Conservation (phyloP, 306 rosid species). For the Canavalia gladiata region DNA sequence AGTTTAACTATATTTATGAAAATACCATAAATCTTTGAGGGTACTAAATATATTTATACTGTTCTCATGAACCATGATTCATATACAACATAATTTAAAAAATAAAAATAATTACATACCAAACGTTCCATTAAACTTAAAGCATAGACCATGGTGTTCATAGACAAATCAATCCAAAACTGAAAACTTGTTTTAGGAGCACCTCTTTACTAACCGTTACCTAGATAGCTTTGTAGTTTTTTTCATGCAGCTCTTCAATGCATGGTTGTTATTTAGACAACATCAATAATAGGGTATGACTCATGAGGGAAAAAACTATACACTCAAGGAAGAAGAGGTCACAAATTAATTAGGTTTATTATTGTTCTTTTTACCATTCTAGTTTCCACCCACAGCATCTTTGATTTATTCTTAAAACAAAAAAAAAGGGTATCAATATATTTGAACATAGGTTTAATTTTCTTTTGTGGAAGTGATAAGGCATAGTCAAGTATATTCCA, state of each 20-base stretch:
- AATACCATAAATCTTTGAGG: too few relatives aligned
- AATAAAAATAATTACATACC: too few relatives aligned
- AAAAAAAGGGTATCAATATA: constrained; percentile 22
- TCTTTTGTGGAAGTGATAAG: constrained; percentile 53
- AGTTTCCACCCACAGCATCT: constrained; percentile 8
- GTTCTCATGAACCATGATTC: too few relatives aligned
- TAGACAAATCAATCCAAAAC: constrained; percentile 13
- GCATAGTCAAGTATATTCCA: constrained; percentile 56
- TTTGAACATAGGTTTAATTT: constrained; percentile 51
- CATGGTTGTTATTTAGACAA: background rate
- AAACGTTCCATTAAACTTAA: background rate
- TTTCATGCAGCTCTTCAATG: background rate
- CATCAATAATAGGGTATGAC: background rate
- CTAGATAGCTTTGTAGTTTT: background rate
- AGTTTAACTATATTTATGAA: too few relatives aligned
- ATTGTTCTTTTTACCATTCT: background rate
- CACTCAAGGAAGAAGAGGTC: background rate
- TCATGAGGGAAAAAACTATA: background rate
- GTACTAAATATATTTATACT: too few relatives aligned
- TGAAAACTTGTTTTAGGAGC: constrained; percentile 25
- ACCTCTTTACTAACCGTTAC: constrained; percentile 19
- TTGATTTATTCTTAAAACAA: constrained; percentile 16
- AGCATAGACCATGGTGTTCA: background rate
- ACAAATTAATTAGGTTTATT: background rate
- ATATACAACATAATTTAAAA: too few relatives aligned